Evolutionary conservation across 164 flowering plant genomes (phyloP).

Genomic region (Chimonanthus salicifolius): DNA sequence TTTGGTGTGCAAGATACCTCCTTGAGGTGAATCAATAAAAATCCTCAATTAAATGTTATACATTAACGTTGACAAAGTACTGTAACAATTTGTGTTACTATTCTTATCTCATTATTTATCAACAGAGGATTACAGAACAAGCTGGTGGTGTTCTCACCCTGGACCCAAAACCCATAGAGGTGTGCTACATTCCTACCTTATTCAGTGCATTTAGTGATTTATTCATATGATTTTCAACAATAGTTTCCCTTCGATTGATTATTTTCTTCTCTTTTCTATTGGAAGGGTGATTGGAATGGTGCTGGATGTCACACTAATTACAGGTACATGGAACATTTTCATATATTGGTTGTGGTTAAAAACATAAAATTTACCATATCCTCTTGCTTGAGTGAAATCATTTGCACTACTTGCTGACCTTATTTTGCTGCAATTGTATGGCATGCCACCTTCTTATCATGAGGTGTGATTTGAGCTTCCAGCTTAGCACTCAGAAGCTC

Average conservation of each 20-base stretch:
- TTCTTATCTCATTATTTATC: not conserved
- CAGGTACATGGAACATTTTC: slow-evolving; percentile 44
- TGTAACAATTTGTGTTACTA: not conserved
- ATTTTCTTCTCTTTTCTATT: not conserved
- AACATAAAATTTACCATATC: not conserved
- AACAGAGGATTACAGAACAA: slow-evolving; percentile 95
- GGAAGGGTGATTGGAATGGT: slow-evolving; percentile 98
- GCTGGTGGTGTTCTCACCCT: slow-evolving; percentile 95
- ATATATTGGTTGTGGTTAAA: not conserved
- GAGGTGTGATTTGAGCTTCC: too few relatives aligned
- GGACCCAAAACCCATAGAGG: slow-evolving; percentile 98
- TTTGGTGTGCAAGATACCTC: slow-evolving; percentile 89
- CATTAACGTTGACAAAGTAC: not conserved
- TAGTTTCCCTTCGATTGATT: not conserved
- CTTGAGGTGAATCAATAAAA: slow-evolving; percentile 65
- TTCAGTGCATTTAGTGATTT: not conserved
- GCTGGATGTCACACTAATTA: slow-evolving; percentile 97
- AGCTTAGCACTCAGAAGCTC: too few relatives aligned
- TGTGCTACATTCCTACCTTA: slow-evolving; percentile 13
- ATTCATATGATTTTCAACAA: not conserved
- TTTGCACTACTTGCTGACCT: too few relatives aligned
- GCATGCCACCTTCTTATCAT: too few relatives aligned
- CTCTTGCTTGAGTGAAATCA: too few relatives aligned
- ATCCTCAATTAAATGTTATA: not conserved
- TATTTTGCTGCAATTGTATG: too few relatives aligned